Percentiles rank a stretch among this genome's conserved stretches.
phyloP scores from a whole-genome alignment of 202 grass and related monocot species.

The Zizania palustris region DNA sequence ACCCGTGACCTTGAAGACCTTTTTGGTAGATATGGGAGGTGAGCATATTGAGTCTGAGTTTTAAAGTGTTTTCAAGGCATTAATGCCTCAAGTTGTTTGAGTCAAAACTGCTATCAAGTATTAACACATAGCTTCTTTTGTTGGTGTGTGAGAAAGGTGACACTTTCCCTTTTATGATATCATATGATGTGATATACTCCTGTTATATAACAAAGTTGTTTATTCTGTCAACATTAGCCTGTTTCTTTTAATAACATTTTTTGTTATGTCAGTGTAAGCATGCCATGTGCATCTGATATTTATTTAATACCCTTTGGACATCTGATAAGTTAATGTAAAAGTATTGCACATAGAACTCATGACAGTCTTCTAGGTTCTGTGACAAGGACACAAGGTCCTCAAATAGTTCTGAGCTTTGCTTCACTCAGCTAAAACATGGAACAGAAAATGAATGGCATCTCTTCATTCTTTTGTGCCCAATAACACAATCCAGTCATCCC shows the following conservation, averaged over 20 bases:
- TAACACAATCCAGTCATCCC: not conserved
- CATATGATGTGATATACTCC: not conserved
- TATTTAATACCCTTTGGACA: not conserved
- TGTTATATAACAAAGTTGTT: not conserved
- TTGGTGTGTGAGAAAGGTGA: not conserved
- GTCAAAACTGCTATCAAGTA: not conserved
- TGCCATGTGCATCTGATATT: constrained; percentile 16
- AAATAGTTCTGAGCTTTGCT: constrained; percentile 22
- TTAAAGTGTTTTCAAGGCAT: not conserved
- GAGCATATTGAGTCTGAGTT: constrained; percentile 16
- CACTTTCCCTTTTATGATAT: not conserved
- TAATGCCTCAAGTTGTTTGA: not conserved
- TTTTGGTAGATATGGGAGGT: constrained; percentile 91
- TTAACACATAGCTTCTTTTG: not conserved
- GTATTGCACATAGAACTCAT: not conserved
- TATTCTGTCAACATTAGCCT: not conserved
- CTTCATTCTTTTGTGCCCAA: constrained; percentile 8
- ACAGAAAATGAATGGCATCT: not conserved
- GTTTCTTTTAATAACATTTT: not conserved
- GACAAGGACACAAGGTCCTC: not conserved
- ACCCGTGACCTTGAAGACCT: constrained; percentile 65
- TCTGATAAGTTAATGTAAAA: not conserved
- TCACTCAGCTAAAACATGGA: not conserved
- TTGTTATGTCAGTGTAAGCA: not conserved
- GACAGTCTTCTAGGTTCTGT: not conserved